Percentiles rank a stretch among this genome's conserved stretches.
phyloP scores from a whole-genome alignment of 2,329 filamentous ascomycete species.

The Xylariaceae sp. region DNA sequence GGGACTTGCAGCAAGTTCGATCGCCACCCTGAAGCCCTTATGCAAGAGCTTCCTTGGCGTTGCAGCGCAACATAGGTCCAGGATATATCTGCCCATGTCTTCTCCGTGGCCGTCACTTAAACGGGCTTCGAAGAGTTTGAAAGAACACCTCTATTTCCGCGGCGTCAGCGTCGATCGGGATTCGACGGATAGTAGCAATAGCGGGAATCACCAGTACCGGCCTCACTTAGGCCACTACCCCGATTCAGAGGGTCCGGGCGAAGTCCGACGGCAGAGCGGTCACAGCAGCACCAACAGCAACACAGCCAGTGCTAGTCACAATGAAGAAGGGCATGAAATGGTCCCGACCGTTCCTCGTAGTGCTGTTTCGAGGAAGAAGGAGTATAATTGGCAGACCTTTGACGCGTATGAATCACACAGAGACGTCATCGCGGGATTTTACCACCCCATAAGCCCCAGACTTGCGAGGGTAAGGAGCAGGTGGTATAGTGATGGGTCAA shows the following conservation, averaged over 20 bases:
- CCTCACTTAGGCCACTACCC: too few relatives aligned
- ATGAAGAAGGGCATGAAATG: too few relatives aligned
- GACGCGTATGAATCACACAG: conserved; percentile 1
- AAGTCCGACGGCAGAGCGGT: too few relatives aligned
- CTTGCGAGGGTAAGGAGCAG: conserved; percentile 1
- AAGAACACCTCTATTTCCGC: conserved; percentile 4
- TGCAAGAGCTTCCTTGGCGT: conserved; percentile 21
- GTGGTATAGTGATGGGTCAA: conserved; percentile 3
- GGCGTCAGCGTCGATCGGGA: conserved; percentile 1
- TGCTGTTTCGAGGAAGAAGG: too few relatives aligned
- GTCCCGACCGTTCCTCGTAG: too few relatives aligned
- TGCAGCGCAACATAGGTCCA: neutral
- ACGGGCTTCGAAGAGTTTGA: neutral
- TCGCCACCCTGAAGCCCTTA: conserved; percentile 35
- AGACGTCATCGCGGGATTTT: neutral
- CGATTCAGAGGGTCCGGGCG: too few relatives aligned
- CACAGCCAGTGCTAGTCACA: too few relatives aligned
- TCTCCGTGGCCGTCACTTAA: neutral
- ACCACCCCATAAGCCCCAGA: conserved; percentile 2
- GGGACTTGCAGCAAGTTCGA: conserved; percentile 34
- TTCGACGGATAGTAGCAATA: conserved; percentile 1
- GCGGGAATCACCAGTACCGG: too few relatives aligned
- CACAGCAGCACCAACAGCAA: too few relatives aligned
- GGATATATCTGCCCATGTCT: too few relatives aligned
- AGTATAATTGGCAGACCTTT: conserved; percentile 2